Evolutionary conservation across 352 stramenopile genomes (phyloP).

Genomic region (Pythium grandisporangium): DNA sequence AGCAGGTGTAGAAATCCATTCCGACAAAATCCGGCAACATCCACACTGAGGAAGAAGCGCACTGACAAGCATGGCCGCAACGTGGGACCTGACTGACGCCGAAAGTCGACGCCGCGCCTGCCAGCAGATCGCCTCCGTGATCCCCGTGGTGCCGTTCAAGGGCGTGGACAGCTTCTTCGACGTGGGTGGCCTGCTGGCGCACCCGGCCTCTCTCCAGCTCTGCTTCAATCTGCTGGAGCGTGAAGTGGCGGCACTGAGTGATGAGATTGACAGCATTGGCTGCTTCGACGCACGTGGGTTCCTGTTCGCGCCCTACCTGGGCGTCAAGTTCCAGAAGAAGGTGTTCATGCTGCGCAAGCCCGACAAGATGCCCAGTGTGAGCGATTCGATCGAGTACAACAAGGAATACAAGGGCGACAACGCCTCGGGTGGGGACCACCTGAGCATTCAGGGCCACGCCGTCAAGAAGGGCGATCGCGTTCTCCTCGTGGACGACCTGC

Average conservation of each 20-base stretch:
- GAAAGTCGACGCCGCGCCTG: constrained; percentile 40
- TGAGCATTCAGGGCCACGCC: constrained; percentile 83
- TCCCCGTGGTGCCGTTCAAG: constrained; percentile 96
- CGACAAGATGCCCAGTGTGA: constrained; percentile 95
- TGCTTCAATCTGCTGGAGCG: constrained; percentile 92
- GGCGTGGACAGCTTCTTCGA: constrained; percentile 95
- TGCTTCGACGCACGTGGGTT: constrained; percentile 97
- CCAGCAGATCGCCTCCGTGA: constrained; percentile 71
- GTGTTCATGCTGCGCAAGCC: constrained; percentile 99
- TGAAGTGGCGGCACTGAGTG: constrained; percentile 36
- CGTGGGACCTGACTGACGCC: constrained; percentile 30
- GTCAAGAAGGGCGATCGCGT: constrained; percentile 79
- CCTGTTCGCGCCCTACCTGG: constrained; percentile 93
- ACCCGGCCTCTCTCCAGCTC: constrained; percentile 84
- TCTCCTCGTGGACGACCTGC: constrained; percentile 96
- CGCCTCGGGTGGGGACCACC: constrained; percentile 59
- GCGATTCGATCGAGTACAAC: constrained; percentile 88
- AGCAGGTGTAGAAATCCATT: too few relatives aligned
- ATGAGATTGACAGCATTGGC: constrained; percentile 72
- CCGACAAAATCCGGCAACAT: too few relatives aligned
- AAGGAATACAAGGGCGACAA: constrained; percentile 92
- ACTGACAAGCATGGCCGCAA: too few relatives aligned
- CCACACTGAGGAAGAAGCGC: too few relatives aligned
- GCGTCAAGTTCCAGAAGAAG: constrained; percentile 92
- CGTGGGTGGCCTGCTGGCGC: constrained; percentile 90